Conservation (phyloP, 257 asterid genomes). For the Verbascum thapsus region DNA sequence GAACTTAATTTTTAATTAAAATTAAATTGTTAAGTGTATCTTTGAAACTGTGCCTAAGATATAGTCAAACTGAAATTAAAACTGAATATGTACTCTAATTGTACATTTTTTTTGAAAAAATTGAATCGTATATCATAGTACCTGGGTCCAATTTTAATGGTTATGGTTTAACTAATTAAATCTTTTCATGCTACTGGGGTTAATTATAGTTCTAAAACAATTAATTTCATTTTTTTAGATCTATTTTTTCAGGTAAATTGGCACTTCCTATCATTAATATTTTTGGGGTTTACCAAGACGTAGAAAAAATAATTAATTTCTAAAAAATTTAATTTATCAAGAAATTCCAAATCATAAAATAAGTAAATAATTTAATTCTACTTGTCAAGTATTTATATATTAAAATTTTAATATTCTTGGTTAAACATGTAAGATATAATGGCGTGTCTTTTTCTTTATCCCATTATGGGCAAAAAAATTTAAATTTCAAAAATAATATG, state of each 20-base stretch:
- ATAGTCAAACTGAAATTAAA: no score
- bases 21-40: no score
- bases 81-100: no score
- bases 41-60: no score
- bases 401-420: constrained; percentile 30
- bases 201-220: not conserved
- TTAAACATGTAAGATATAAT: constrained; percentile 33
- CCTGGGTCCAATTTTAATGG: not conserved
- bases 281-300: constrained; percentile 24
- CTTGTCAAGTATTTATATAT: constrained; percentile 29
- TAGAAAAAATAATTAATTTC: constrained; percentile 31
- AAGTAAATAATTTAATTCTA: constrained; percentile 16
- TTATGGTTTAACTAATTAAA: not conserved
- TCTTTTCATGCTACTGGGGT: not conserved
- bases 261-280: constrained; percentile 23
- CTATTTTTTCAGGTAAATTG: not conserved
- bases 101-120: no score
- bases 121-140: no score
- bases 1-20: no score
- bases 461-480: constrained; percentile 12
- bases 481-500: constrained; percentile 19
- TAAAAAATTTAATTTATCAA: constrained; percentile 25
- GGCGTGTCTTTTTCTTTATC: constrained; percentile 31
- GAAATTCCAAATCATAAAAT: constrained; percentile 14
- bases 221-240: not conserved